Evolutionary conservation across 2,329 filamentous ascomycete species (phyloP).

Genomic region (Xylariaceae sp.): DNA sequence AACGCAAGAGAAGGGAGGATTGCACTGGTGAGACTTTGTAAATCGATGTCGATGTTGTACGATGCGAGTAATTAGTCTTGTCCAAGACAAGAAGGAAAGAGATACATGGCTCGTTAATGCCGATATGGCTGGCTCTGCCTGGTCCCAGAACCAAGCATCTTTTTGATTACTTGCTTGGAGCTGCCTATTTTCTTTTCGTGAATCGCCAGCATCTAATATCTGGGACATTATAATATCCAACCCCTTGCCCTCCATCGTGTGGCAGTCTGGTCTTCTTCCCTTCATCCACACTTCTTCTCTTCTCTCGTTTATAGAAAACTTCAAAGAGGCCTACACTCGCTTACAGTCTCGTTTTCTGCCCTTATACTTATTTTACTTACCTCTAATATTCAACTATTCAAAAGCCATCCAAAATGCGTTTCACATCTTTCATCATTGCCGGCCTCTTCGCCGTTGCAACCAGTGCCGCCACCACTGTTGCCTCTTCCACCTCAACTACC

Average conservation of each 20-base stretch:
- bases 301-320: slow-evolving; percentile 10
- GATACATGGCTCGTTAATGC: too few relatives aligned
- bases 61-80: too few relatives aligned
- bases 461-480: slow-evolving; percentile 34
- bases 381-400: slow-evolving; percentile 23
- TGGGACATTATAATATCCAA: slow-evolving; percentile 1
- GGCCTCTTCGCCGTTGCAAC: slow-evolving; percentile 47
- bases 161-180: too few relatives aligned
- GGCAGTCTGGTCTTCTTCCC: too few relatives aligned
- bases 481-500: slow-evolving; percentile 8
- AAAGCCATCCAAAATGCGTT: slow-evolving; percentile 59
- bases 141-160: too few relatives aligned
- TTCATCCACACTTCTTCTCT: neutral
- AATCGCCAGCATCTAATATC: too few relatives aligned
- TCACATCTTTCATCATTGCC: slow-evolving; percentile 48
- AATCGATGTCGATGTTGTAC: too few relatives aligned
- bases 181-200: too few relatives aligned
- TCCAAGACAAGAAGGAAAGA: too few relatives aligned
- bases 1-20: too few relatives aligned
- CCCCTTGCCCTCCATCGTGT: neutral
- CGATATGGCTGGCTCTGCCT: too few relatives aligned
- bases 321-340: neutral
- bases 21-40: too few relatives aligned
- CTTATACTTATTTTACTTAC: slow-evolving; percentile 11
- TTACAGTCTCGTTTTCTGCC: slow-evolving; percentile 3